Evolutionary conservation across 73 alveolate species (phyloP).

Genomic region (Stentor coeruleus): DNA sequence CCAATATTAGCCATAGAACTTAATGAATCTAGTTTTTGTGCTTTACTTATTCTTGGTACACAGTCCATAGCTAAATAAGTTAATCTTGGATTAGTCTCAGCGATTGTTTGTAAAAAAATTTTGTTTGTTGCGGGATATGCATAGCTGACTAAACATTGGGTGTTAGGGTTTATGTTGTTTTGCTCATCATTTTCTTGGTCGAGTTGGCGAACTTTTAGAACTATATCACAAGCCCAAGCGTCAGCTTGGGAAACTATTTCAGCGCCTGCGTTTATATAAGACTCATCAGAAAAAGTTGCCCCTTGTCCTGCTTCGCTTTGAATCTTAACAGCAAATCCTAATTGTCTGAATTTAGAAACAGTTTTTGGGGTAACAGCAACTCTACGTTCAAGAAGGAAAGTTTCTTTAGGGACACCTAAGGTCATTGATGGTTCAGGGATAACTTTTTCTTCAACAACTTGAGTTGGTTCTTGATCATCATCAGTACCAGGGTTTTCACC

Average conservation of each 20-base stretch:
- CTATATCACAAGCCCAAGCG: constrained; percentile 45
- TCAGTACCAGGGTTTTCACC: not conserved
- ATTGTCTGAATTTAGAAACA: constrained; percentile 7
- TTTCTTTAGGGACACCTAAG: constrained; percentile 58
- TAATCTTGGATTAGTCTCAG: not conserved
- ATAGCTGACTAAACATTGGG: not conserved
- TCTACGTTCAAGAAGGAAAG: constrained; percentile 43
- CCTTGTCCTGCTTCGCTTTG: constrained; percentile 48
- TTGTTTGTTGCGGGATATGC: not conserved
- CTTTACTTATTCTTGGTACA: constrained; percentile 79
- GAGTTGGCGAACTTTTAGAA: constrained; percentile 53
- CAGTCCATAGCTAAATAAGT: constrained; percentile 46
- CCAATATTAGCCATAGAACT: constrained; percentile 65
- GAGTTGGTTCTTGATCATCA: constrained; percentile 1
- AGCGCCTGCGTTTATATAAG: constrained; percentile 43
- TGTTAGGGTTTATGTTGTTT: not conserved
- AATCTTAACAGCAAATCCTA: constrained; percentile 37
- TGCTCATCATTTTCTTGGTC: not conserved
- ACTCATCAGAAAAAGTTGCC: constrained; percentile 53
- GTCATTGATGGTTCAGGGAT: constrained; percentile 22
- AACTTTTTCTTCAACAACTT: not conserved
- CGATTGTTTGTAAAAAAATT: not conserved
- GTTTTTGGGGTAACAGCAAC: constrained; percentile 35
- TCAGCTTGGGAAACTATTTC: constrained; percentile 27
- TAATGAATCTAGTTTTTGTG: constrained; percentile 64